Base-by-base conservation (phyloP, 1,284 basidiomycete genomes). In the Cryptococcus jaspeensis region DNA sequence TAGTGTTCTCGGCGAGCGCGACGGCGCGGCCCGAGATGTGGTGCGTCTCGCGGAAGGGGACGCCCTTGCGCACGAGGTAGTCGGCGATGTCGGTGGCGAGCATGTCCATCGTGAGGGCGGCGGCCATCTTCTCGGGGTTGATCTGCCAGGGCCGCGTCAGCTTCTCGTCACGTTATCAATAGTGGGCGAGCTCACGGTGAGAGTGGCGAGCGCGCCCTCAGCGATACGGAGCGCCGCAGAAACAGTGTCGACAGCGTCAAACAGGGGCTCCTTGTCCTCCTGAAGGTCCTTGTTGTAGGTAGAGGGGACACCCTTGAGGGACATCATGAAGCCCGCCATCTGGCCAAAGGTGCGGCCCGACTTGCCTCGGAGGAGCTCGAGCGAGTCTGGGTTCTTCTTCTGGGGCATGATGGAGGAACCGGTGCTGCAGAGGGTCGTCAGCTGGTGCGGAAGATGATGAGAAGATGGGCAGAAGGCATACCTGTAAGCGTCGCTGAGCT, bases 381-480 rank as follows among this genome's bases (percentile, higher is more conserved):
- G 80, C 23, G 92, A 96, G 77, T 98, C 94, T 23, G 95, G 92
- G 77, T 99, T 99, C 81, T 99, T 98, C 82, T 99, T 98, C 75
- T 99, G 95, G 2, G 95, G 95, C 95, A 99, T 99, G 75, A 99
- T 98, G 61, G 93, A 97, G 41, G 94, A 97, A 12, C 95, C 95
- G 36, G 95, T 99, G 74, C 92, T 94, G 59, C 12, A 28, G 32
- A 22, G 12, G n/a, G 44, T n/a, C 11, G 12, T 50, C 41, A 53
- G 54, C 53, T 44, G 4, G 40, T 25, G 13, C 38, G 42, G 18
- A 38, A 43, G 16, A 47, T 45, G 57, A 50, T 38, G 23, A 12
- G 32, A 50, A 42, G n/a, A 38, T 8, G n/a, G 23, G 20, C 36
- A 45, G 18, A 35, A n/a, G 28, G 59, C 78, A 44, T 54, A 91